Percentiles rank a stretch among this genome's conserved stretches.
phyloP scores from a whole-genome alignment of 75 land plant genomes.

The Cupressus sempervirens region DNA sequence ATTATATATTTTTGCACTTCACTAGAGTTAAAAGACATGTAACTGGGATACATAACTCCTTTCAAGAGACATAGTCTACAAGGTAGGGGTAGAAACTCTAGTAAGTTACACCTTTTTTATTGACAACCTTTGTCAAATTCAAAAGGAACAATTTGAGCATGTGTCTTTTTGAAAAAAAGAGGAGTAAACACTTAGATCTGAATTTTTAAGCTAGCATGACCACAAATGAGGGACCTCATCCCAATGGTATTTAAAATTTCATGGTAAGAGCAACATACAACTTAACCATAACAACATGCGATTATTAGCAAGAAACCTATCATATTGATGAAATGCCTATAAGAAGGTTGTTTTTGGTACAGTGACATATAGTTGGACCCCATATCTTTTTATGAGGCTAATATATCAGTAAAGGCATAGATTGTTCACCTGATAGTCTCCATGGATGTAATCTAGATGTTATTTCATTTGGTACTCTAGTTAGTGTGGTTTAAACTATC shows the following conservation, averaged over 20 bases:
- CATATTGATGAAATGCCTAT: conserved; percentile 5
- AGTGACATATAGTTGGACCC: not conserved
- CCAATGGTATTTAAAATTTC: too few relatives aligned
- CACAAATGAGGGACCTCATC: too few relatives aligned
- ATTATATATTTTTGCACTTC: not conserved
- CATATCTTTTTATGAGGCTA: not conserved
- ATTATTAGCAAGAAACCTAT: too few relatives aligned
- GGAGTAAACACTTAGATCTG: too few relatives aligned
- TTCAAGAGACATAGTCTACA: conserved; percentile 47
- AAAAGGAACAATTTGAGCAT: not conserved
- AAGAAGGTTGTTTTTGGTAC: not conserved
- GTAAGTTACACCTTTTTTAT: conserved; percentile 43
- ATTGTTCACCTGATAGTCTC: not conserved
- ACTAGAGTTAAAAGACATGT: not conserved
- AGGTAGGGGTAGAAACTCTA: conserved; percentile 31
- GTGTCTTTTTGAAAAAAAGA: too few relatives aligned
- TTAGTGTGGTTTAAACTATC: conserved; percentile 38
- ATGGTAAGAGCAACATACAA: too few relatives aligned
- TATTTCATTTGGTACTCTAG: conserved; percentile 22
- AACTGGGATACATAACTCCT: conserved; percentile 41
- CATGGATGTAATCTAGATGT: not conserved
- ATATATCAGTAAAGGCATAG: not conserved
- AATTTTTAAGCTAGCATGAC: too few relatives aligned
- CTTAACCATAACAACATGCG: too few relatives aligned
- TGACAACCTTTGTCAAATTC: conserved; percentile 9